phyloP scores from a whole-genome alignment of 208 protist species.

The Wallacemonas sp. region DNA sequence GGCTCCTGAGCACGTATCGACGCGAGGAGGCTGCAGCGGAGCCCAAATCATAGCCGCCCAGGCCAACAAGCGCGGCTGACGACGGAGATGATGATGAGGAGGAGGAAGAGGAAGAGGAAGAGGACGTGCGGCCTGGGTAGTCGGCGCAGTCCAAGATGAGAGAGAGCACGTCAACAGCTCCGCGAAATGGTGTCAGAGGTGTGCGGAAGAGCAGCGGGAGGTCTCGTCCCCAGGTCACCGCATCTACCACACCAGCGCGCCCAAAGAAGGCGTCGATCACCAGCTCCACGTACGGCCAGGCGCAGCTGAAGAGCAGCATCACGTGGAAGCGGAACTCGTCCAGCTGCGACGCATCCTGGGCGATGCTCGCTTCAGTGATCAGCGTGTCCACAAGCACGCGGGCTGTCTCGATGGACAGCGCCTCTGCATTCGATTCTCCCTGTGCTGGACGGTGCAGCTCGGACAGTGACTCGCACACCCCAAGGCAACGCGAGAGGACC shows the following conservation, averaged over 20 bases:
- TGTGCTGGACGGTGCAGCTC: too few relatives aligned
- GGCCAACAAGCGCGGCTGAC: too few relatives aligned
- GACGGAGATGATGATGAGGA: too few relatives aligned
- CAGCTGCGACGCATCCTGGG: slow-evolving; percentile 69
- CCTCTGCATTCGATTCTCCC: too few relatives aligned
- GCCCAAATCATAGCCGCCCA: slow-evolving; percentile 1
- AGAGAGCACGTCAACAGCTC: slow-evolving; percentile 77
- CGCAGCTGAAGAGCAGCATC: slow-evolving; percentile 62
- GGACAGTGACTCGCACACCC: not conserved
- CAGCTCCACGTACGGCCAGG: slow-evolving; percentile 83
- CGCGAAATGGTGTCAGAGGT: slow-evolving; percentile 64
- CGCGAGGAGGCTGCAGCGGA: slow-evolving; percentile 52
- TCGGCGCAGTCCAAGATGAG: slow-evolving; percentile 76
- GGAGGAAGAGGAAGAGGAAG: not conserved
- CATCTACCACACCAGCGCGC: slow-evolving; percentile 62
- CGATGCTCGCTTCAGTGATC: slow-evolving; percentile 62
- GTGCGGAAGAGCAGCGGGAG: slow-evolving; percentile 79
- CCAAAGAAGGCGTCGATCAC: slow-evolving; percentile 75
- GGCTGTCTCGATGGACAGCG: slow-evolving; percentile 16
- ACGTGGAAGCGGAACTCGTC: slow-evolving; percentile 80
- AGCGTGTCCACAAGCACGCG: slow-evolving; percentile 61
- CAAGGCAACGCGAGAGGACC: slow-evolving; percentile 2
- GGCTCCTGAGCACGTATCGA: slow-evolving; percentile 63
- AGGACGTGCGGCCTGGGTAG: slow-evolving; percentile 32
- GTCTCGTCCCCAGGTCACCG: slow-evolving; percentile 53